A percentile compares a stretch with the other conserved stretches of the same genome.
These are phyloP conservation scores for Zalerion maritima DNA, from an alignment of 495 filamentous ascomycete genomes.

Conservation along the genomic window DNA sequence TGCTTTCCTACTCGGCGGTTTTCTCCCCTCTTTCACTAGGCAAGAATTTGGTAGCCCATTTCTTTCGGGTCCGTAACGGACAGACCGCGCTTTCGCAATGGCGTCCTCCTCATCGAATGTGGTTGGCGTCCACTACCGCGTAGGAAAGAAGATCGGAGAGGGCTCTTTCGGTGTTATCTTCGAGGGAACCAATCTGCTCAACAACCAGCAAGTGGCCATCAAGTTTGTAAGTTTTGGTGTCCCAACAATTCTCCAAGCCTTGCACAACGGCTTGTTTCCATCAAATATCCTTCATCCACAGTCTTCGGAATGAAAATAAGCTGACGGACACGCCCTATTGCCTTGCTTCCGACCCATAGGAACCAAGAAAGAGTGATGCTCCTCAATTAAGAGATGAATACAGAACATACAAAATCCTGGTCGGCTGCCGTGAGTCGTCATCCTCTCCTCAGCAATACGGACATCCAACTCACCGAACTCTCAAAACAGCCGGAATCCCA, in stretches of 20 bases:
- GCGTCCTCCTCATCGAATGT: slow-evolving; percentile 95
- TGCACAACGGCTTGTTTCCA: too few species aligned
- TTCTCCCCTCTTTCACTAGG: too few species aligned
- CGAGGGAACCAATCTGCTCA: slow-evolving; percentile 94
- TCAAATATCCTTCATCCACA: too few species aligned
- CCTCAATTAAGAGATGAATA: slow-evolving; percentile 98
- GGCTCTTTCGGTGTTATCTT: slow-evolving; percentile 99
- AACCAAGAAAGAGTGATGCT: slow-evolving; percentile 97
- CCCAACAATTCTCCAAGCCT: too few species aligned
- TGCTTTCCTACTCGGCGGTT: too few species aligned
- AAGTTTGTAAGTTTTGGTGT: slow-evolving; percentile 99
- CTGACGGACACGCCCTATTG: background rate
- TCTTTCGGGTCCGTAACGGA: too few species aligned
- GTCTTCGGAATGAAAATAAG: too few species aligned
- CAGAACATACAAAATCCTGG: slow-evolving; percentile 96
- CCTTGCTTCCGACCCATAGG: slow-evolving; percentile 33
- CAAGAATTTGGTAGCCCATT: too few species aligned
- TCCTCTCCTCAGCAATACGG: background rate
- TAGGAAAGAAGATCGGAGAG: slow-evolving; percentile 99
- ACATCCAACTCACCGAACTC: slow-evolving; percentile 9
- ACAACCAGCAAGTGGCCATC: slow-evolving; percentile 98
- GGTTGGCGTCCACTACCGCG: slow-evolving; percentile 95
- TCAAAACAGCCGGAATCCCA: slow-evolving; percentile 74
- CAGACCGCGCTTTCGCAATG: slow-evolving; percentile 36
- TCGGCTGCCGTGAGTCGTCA: slow-evolving; percentile 97